Evolutionary conservation across 1,284 basidiomycete species (phyloP).

Genomic region (Ustilago lituana): DNA sequence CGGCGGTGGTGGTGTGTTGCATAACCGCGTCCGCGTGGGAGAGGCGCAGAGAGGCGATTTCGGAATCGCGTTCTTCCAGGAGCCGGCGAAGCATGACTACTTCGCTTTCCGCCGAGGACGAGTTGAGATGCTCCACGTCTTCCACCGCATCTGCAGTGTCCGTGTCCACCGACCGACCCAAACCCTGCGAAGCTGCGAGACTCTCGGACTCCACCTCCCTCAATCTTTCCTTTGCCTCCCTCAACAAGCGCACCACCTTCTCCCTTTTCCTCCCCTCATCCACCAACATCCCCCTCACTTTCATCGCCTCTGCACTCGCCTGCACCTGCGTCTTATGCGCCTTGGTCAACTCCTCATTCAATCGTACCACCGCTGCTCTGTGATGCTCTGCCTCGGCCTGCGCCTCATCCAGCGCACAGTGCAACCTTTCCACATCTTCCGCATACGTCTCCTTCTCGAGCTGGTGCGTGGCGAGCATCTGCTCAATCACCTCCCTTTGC

Average conservation of each 20-base stretch:
- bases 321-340: conserved; percentile 36
- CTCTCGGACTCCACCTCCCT: conserved; percentile 25
- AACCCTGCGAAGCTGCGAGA: background rate
- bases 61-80: conserved; percentile 31
- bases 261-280: conserved; percentile 51
- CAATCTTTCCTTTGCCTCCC: conserved; percentile 36
- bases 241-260: conserved; percentile 29
- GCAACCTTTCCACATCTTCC: conserved; percentile 49
- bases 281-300: conserved; percentile 6
- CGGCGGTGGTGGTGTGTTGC: background rate
- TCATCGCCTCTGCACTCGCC: conserved; percentile 46
- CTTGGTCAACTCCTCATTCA: conserved; percentile 43
- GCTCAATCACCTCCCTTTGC: conserved; percentile 59
- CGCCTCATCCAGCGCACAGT: conserved; percentile 33
- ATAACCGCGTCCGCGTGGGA: conserved; percentile 36
- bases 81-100: conserved; percentile 10
- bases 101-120: conserved; percentile 13
- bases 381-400: conserved; percentile 26
- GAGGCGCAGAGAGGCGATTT: conserved; percentile 32
- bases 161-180: no score
- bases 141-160: no score
- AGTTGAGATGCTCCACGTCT: background rate
- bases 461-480: conserved; percentile 59
- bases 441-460: conserved; percentile 48
- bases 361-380: conserved; percentile 10